Conservation (phyloP, 2,329 filamentous ascomycete genomes). For the Epichloe glyceriae region DNA sequence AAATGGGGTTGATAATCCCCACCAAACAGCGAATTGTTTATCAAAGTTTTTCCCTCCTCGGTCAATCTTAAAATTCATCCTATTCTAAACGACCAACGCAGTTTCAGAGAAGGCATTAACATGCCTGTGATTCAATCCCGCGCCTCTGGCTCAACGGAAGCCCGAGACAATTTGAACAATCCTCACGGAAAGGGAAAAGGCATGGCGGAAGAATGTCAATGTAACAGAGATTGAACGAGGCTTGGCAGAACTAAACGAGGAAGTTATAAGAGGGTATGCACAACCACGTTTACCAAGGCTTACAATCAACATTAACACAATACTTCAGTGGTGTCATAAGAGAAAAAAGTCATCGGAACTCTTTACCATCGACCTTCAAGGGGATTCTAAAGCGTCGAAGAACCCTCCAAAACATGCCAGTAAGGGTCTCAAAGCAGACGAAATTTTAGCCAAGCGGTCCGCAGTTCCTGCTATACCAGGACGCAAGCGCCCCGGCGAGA, state of each 20-base stretch:
- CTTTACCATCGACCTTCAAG: conserved; percentile 68
- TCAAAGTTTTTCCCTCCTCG: not conserved
- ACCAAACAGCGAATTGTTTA: not conserved
- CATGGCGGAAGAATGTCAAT: conserved; percentile 97
- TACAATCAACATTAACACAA: not conserved
- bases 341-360: conserved; percentile 71
- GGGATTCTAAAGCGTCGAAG: conserved; percentile 52
- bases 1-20: not conserved
- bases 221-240: conserved; percentile 74
- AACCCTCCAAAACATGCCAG: conserved; percentile 52
- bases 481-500: conserved; percentile 61
- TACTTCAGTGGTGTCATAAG: conserved; percentile 61
- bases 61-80: not conserved
- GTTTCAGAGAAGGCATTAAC: conserved; percentile 5
- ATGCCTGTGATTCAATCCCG: conserved; percentile 43
- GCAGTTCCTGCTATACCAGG: conserved; percentile 65
- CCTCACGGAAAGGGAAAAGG: conserved; percentile 97
- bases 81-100: not conserved
- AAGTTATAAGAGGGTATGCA: conserved; percentile 75
- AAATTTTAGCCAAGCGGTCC: conserved; percentile 79
- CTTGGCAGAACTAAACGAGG: conserved; percentile 70
- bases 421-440: conserved; percentile 77
- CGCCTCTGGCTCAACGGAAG: conserved; percentile 34
- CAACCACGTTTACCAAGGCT: not conserved
- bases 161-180: conserved; percentile 76